Percentiles rank a stretch among this genome's conserved stretches.
Evolutionary conservation across 208 protist species (phyloP).

Genomic region (Phytomonas serpens): DNA sequence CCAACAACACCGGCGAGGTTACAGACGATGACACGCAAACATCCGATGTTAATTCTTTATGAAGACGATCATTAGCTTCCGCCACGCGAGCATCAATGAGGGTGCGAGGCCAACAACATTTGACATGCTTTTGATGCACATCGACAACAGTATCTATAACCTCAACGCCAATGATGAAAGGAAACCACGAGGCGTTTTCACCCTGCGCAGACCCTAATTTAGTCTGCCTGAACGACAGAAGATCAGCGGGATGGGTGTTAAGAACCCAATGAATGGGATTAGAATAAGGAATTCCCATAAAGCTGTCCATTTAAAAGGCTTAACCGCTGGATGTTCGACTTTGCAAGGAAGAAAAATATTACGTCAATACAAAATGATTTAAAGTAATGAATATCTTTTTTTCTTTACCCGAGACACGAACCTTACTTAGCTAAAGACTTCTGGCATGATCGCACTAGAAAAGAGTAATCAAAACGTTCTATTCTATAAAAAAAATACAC

Average conservation of each 20-base stretch:
- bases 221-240: neutral
- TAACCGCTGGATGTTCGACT: neutral
- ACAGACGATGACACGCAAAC: neutral
- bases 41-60: neutral
- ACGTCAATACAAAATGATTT: neutral
- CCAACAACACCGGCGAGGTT: neutral
- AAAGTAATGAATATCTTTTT: neutral
- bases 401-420: neutral
- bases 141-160: neutral
- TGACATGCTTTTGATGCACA: conserved; percentile 19
- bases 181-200: neutral
- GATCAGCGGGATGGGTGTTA: neutral
- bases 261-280: neutral
- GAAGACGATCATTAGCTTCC: conserved; percentile 5
- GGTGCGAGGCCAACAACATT: conserved; percentile 53
- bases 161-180: neutral
- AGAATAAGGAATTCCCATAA: conserved; percentile 4
- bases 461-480: neutral
- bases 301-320: neutral
- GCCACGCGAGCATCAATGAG: conserved; percentile 28
- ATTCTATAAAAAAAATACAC: conserved; percentile 8
- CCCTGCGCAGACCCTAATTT: neutral
- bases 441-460: too few species aligned
- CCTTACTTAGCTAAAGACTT: neutral
- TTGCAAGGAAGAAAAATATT: neutral